phyloP scores from a whole-genome alignment of 768 basidiomycete species.

The Clathrus columnatus region DNA sequence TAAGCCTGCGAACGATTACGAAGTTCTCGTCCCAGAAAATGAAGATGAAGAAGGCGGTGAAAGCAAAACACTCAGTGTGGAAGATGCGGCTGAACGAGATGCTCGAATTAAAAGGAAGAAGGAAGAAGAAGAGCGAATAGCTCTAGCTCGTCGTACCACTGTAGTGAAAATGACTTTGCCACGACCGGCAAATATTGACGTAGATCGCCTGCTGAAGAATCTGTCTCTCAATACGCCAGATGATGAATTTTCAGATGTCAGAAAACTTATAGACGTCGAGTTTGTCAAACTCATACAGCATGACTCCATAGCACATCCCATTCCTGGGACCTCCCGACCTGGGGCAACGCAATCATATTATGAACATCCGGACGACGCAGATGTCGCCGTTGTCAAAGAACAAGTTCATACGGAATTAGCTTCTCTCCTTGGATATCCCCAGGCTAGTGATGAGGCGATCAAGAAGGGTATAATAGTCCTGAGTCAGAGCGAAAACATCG shows the following conservation, averaged over 20 bases:
- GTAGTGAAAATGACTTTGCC: slow-evolving; percentile 78
- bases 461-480: slow-evolving; percentile 65
- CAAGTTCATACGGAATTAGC: slow-evolving; percentile 79
- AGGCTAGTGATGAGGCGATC: slow-evolving; percentile 70
- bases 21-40: slow-evolving; percentile 85
- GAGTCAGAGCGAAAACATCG: slow-evolving; percentile 49
- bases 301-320: slow-evolving; percentile 78
- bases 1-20: slow-evolving; percentile 94
- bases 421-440: slow-evolving; percentile 70
- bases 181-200: slow-evolving; percentile 76
- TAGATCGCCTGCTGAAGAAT: slow-evolving; percentile 50
- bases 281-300: slow-evolving; percentile 73
- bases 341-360: slow-evolving; percentile 66
- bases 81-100: slow-evolving; percentile 93
- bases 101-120: slow-evolving; percentile 52
- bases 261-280: slow-evolving; percentile 65
- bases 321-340: slow-evolving; percentile 77
- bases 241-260: slow-evolving; percentile 38
- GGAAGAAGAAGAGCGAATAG: slow-evolving; percentile 72
- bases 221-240: slow-evolving; percentile 36
- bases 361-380: slow-evolving; percentile 67
- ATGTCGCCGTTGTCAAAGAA: slow-evolving; percentile 57
- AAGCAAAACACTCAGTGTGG: slow-evolving; percentile 40
- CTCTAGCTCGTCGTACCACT: slow-evolving; percentile 73
- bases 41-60: slow-evolving; percentile 48